phyloP scores from a whole-genome alignment of 257 asterid genomes.

The Jaltomata sinuosa region DNA sequence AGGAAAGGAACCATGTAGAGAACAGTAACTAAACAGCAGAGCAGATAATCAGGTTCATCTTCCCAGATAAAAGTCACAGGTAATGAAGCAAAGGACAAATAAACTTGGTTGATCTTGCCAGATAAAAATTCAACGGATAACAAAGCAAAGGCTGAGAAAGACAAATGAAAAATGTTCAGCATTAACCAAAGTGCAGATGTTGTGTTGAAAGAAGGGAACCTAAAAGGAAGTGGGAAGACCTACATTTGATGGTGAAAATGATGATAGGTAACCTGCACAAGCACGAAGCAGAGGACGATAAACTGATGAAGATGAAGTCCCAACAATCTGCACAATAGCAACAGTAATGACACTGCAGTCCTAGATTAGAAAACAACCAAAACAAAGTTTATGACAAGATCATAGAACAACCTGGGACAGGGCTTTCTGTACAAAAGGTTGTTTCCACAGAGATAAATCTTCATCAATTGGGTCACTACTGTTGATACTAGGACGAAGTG shows the following conservation, averaged over 20 bases:
- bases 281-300: conserved; percentile 86
- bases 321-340: conserved; percentile 65
- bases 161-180: not conserved
- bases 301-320: conserved; percentile 60
- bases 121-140: not conserved
- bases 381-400: conserved; percentile 1
- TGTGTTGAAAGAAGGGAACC: not conserved
- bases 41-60: not conserved
- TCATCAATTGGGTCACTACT: conserved; percentile 66
- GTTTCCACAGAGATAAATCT: conserved; percentile 83
- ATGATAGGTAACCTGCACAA: conserved; percentile 87
- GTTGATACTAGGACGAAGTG: conserved; percentile 81
- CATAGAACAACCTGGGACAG: conserved; percentile 56
- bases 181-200: not conserved
- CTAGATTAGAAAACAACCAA: not conserved
- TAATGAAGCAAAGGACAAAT: not conserved
- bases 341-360: conserved; percentile 8
- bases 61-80: not conserved
- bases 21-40: not conserved
- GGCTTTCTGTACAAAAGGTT: conserved; percentile 69
- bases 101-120: not conserved
- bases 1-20: not conserved
- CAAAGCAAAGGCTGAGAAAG: not conserved
- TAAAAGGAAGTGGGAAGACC: conserved; percentile 34
- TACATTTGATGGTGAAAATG: conserved; percentile 89